phyloP scores from a whole-genome alignment of 805 yeast genomes.

The Yamadazyma olivae region DNA sequence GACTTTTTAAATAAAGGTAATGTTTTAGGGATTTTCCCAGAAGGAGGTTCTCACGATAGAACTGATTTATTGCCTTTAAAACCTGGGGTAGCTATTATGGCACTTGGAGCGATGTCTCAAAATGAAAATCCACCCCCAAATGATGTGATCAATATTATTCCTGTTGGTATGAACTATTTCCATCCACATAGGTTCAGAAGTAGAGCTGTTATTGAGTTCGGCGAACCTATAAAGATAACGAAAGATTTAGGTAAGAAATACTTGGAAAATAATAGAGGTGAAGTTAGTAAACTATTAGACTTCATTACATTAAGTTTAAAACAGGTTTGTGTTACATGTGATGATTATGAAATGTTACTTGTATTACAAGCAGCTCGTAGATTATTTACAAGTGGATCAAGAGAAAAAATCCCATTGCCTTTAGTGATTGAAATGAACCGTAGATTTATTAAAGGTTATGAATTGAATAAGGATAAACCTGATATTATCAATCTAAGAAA shows the following conservation, averaged over 20 bases:
- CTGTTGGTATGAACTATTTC: conserved; percentile 42
- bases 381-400: conserved; percentile 30
- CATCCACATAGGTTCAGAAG: conserved; percentile 40
- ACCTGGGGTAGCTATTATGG: conserved; percentile 98
- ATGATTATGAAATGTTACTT: conserved; percentile 41
- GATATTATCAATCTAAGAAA: conserved; percentile 29
- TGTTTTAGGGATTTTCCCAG: conserved; percentile 73
- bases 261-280: conserved; percentile 20
- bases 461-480: conserved; percentile 28
- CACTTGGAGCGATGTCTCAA: conserved; percentile 77
- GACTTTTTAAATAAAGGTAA: conserved; percentile 30
- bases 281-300: conserved; percentile 26
- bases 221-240: conserved; percentile 37
- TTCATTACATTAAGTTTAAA: conserved; percentile 30
- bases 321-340: conserved; percentile 40
- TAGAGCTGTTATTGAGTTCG: conserved; percentile 41
- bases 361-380: conserved; percentile 42
- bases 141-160: conserved; percentile 31
- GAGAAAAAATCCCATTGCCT: conserved; percentile 37
- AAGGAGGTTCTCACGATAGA: conserved; percentile 97
- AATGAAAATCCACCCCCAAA: conserved; percentile 16
- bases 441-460: conserved; percentile 34
- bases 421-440: conserved; percentile 42
- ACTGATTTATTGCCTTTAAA: conserved; percentile 87
- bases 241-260: conserved; percentile 25